phyloP scores from a whole-genome alignment of 768 basidiomycete genomes.

The Xanthoconium stramineum region DNA sequence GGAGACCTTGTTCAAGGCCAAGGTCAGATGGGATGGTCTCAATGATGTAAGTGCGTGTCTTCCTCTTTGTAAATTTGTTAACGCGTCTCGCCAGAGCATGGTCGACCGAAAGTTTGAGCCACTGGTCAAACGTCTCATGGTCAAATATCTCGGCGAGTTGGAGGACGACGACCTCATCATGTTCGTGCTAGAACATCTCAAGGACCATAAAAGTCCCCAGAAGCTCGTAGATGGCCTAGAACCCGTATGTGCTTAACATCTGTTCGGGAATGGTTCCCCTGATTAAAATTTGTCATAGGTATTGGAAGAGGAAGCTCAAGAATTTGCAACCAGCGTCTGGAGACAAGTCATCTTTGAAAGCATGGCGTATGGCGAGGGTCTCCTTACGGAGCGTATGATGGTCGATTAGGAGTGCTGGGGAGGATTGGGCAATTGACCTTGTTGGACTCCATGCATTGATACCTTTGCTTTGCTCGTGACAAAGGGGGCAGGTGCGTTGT shows the following conservation, averaged over 20 bases:
- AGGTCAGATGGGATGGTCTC: constrained; percentile 90
- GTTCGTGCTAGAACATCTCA: constrained; percentile 90
- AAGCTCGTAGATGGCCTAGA: constrained; percentile 89
- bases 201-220: constrained; percentile 82
- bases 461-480: constrained; percentile 26
- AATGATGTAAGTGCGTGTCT: constrained; percentile 61
- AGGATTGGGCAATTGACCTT: constrained; percentile 10
- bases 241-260: constrained; percentile 59
- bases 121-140: constrained; percentile 77
- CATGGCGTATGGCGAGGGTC: constrained; percentile 86
- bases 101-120: constrained; percentile 87
- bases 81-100: constrained; percentile 50
- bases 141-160: constrained; percentile 84
- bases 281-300: constrained; percentile 49
- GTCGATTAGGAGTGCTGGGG: constrained; percentile 50
- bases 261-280: not conserved
- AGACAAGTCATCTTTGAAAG: constrained; percentile 93
- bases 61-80: constrained; percentile 9
- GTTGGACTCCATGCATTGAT: constrained; percentile 21
- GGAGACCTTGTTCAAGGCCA: constrained; percentile 75
- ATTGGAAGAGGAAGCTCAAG: constrained; percentile 85
- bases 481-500: constrained; percentile 61
- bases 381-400: constrained; percentile 82
- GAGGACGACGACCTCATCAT: constrained; percentile 93
- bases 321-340: constrained; percentile 80